A percentile compares a stretch with the other conserved stretches of the same genome.
Evolutionary conservation across 139 green algal genomes (phyloP).

Genomic region (Chlorella sp.): DNA sequence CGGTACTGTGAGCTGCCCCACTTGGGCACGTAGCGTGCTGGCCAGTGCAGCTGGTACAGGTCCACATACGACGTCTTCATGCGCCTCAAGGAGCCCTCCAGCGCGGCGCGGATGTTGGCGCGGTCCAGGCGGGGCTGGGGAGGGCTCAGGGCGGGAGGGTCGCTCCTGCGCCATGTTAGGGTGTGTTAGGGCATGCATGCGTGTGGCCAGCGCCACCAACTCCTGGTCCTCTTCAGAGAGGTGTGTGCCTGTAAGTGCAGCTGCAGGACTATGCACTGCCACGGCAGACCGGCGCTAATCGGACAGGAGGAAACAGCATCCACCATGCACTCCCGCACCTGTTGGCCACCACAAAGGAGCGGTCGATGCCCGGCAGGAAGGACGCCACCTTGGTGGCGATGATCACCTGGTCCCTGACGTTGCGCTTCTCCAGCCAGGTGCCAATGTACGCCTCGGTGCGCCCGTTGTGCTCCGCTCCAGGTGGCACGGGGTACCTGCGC

Average conservation of each 20-base stretch:
- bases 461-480: neutral
- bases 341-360: slow-evolving; percentile 31
- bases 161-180: slow-evolving; percentile 21
- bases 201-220: no score
- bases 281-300: no score
- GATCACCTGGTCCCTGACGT: slow-evolving; percentile 51
- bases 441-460: slow-evolving; percentile 72
- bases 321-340: no score
- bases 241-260: no score
- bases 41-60: slow-evolving; percentile 70
- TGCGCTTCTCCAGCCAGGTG: slow-evolving; percentile 57
- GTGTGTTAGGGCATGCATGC: no score
- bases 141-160: slow-evolving; percentile 4
- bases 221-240: no score
- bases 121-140: slow-evolving; percentile 25
- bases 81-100: slow-evolving; percentile 43
- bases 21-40: slow-evolving; percentile 51
- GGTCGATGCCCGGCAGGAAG: slow-evolving; percentile 16
- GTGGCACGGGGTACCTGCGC: slow-evolving; percentile 47
- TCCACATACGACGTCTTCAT: slow-evolving; percentile 66
- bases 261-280: no score
- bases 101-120: slow-evolving; percentile 39
- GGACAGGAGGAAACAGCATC: no score
- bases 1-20: slow-evolving; percentile 59
- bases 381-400: slow-evolving; percentile 77